These are phyloP conservation scores for Glycyrrhiza uralensis DNA, from an alignment of 306 rosid genomes.

Conservation along the genomic window DNA sequence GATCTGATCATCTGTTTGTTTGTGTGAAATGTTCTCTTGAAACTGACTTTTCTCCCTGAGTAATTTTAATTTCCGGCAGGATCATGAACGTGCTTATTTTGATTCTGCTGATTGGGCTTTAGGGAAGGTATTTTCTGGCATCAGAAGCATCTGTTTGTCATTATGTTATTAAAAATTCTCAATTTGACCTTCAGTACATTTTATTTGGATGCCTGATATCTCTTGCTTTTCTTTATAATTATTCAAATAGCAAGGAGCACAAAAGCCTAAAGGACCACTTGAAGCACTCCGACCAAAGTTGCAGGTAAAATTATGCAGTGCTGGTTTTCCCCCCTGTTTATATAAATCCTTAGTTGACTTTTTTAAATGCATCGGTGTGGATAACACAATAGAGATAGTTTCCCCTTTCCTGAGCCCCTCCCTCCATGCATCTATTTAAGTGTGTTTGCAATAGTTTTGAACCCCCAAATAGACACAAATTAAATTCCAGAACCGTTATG, in stretches of 20 bases:
- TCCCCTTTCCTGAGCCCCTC: background rate
- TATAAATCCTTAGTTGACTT: background rate
- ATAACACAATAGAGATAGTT: background rate
- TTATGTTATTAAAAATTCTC: background rate
- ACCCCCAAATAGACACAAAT: background rate
- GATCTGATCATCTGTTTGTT: background rate
- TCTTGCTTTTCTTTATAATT: conserved; percentile 24
- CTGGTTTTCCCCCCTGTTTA: background rate
- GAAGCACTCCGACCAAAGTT: conserved; percentile 98
- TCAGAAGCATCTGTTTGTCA: background rate
- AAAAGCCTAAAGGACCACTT: conserved; percentile 96
- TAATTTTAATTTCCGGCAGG: conserved; percentile 49
- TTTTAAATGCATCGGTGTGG: background rate
- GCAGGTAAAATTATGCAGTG: conserved; percentile 55
- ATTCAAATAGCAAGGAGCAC: conserved; percentile 68
- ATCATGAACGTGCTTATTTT: conserved; percentile 95
- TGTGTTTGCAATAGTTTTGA: background rate
- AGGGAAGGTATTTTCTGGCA: conserved; percentile 67
- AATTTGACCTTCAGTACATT: conserved; percentile 2
- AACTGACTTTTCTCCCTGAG: conserved; percentile 19
- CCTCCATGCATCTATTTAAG: background rate
- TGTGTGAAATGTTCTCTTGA: conserved; percentile 2
- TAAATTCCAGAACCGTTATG: background rate
- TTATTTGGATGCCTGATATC: conserved; percentile 26
- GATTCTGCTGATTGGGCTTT: conserved; percentile 99